Percentiles rank a stretch among this genome's conserved stretches.
phyloP scores from a whole-genome alignment of 2,329 filamentous ascomycete genomes.

The Arthrocladium fulminans region DNA sequence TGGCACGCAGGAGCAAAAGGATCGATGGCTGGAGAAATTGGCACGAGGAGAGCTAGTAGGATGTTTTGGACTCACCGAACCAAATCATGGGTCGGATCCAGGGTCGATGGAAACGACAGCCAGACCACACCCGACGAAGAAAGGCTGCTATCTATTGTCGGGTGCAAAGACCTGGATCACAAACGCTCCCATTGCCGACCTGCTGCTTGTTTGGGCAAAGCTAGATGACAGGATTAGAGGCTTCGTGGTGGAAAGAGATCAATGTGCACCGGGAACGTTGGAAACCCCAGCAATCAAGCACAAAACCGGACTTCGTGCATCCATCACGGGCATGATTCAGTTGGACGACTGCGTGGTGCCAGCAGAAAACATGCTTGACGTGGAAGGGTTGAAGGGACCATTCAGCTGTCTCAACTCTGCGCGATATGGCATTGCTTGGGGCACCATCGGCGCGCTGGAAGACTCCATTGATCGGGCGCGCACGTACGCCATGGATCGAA shows the following conservation, averaged over 20 bases:
- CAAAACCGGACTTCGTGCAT: conserved; percentile 88
- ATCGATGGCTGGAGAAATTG: conserved; percentile 70
- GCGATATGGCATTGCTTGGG: conserved; percentile 85
- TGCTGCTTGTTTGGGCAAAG: conserved; percentile 87
- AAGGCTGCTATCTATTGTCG: conserved; percentile 68
- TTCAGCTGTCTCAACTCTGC: conserved; percentile 94
- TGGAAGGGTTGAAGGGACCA: conserved; percentile 78
- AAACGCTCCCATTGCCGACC: conserved; percentile 80
- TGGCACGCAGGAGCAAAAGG: conserved; percentile 74
- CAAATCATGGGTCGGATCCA: conserved; percentile 86
- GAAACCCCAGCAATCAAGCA: conserved; percentile 89
- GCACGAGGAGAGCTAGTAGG: conserved; percentile 75
- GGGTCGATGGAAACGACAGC: conserved; percentile 83
- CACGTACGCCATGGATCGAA: conserved; percentile 81
- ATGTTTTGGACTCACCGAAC: conserved; percentile 83
- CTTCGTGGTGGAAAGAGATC: conserved; percentile 76
- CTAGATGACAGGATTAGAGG: conserved; percentile 85
- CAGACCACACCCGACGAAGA: conserved; percentile 74
- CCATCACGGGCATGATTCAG: conserved; percentile 96
- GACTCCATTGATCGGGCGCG: conserved; percentile 76
- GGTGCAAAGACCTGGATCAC: conserved; percentile 94
- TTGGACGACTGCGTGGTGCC: conserved; percentile 84
- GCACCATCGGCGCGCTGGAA: conserved; percentile 86
- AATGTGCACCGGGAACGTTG: conserved; percentile 78
- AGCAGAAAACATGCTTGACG: conserved; percentile 82